Base-by-base conservation (phyloP, 108 stramenopile species). In the Seminavis robusta region DNA sequence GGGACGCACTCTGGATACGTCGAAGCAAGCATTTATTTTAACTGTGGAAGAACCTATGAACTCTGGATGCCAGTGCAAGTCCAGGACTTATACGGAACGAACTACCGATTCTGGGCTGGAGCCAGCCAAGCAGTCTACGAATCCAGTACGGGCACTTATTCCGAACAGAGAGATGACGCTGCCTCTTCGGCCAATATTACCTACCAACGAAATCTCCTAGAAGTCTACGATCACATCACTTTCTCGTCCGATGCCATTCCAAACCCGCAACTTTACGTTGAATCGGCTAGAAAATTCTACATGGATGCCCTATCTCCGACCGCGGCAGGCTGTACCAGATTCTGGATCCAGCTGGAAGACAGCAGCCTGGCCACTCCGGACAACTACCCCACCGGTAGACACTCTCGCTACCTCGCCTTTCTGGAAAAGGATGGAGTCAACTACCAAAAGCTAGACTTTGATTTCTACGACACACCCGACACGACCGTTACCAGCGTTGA, bases 161-260 rank as follows among this genome's bases (percentile, higher is more conserved):
- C n/a, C n/a, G n/a, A n/a, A n/a, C n/a, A n/a, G n/a, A n/a, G n/a
- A n/a, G n/a, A n/a, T n/a, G n/a, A n/a, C 2, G 55, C 41, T 36
- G 40, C 41, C 13, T 0, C 40, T 1, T 24, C 27, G 10, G 15
- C 55, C 6, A 41, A 43, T 11, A 29, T 56, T 41, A 13, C 27
- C 25, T 56, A 56, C 10, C 1, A 9, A 24, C 55, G 55, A 9
- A 29, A 29, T 42, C 10, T 13, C 9, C n/a, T n/a, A 13, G 55
- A 56, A 42, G 39, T 27, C 6, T 56, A 42, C 29, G 55, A 56
- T 29, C 30, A 43, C 27, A 56, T 56, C 40, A 43, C 41, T 41
- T 56, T 30, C 28, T 0, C 32, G 26, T 43, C 55, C 7, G 27
- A 41, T 21, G 38, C 27, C 7, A 56, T 56, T 42, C 13, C 27